A percentile compares a stretch with the other conserved stretches of the same genome.
Conservation (phyloP, 805 yeast genomes). For the Saccharomycopsis sp. region DNA sequence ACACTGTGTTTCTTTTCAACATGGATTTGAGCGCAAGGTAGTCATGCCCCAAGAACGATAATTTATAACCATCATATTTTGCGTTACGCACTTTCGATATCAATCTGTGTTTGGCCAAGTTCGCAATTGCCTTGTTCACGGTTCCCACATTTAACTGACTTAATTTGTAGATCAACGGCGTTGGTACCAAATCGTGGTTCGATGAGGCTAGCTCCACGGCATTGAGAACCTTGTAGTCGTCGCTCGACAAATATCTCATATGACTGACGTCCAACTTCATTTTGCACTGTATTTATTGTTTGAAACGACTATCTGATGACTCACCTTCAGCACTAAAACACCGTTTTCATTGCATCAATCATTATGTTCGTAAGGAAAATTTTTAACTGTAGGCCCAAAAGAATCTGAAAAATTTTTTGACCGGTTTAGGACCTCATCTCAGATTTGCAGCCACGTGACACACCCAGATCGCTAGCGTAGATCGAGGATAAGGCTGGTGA, state of each 20-base stretch:
- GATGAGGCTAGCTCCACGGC: slow-evolving; percentile 89
- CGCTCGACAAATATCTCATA: slow-evolving; percentile 87
- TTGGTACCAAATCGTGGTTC: slow-evolving; percentile 94
- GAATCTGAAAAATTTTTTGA: background rate
- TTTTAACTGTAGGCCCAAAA: too few relatives aligned
- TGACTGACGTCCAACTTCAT: slow-evolving; percentile 93
- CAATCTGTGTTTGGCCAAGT: slow-evolving; percentile 78
- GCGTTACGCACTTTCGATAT: slow-evolving; percentile 80
- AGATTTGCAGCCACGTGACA: too few relatives aligned
- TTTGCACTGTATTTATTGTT: slow-evolving; percentile 15
- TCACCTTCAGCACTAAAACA: too few relatives aligned
- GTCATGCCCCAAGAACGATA: slow-evolving; percentile 87
- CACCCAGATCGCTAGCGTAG: background rate
- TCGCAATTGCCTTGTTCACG: slow-evolving; percentile 72
- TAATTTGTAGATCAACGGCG: slow-evolving; percentile 69
- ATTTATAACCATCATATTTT: slow-evolving; percentile 87
- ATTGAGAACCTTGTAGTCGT: slow-evolving; percentile 82
- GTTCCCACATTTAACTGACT: slow-evolving; percentile 74
- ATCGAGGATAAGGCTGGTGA: background rate
- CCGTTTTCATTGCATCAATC: too few relatives aligned
- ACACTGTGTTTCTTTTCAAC: slow-evolving; percentile 64
- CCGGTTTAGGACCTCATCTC: too few relatives aligned
- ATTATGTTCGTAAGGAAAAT: too few relatives aligned
- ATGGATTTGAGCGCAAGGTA: slow-evolving; percentile 84
- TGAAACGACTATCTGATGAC: too few relatives aligned